phyloP scores from a whole-genome alignment of 1,139 yeast genomes.

The Pichia sp. region DNA sequence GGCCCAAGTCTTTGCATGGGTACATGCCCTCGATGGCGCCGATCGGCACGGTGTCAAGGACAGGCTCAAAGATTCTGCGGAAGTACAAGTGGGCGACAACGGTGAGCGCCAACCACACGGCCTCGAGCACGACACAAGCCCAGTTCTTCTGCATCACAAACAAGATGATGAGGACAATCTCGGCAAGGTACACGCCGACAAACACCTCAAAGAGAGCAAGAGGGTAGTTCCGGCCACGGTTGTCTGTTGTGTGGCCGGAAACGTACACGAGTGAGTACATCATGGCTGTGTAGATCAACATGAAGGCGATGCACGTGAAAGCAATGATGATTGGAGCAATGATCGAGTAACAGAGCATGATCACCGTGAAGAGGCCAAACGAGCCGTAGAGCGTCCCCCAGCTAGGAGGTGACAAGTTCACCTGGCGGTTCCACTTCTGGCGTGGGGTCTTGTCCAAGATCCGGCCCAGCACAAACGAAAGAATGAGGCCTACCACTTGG shows the following conservation, averaged over 20 bases:
- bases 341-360: conserved; percentile 71
- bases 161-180: conserved; percentile 77
- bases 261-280: conserved; percentile 78
- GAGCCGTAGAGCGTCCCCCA: conserved; percentile 93
- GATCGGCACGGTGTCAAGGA: conserved; percentile 68
- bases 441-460: conserved; percentile 78
- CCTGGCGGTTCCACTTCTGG: conserved; percentile 75
- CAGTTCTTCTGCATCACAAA: conserved; percentile 90
- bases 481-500: conserved; percentile 68
- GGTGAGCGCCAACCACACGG: conserved; percentile 59
- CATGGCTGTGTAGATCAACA: conserved; percentile 71
- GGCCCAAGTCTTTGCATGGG: conserved; percentile 62
- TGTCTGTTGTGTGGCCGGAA: conserved; percentile 58
- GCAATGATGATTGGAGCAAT: conserved; percentile 75
- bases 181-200: conserved; percentile 83
- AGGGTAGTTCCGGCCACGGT: conserved; percentile 84
- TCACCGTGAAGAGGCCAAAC: conserved; percentile 77
- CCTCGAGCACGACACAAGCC: conserved; percentile 86
- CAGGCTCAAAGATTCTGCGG: conserved; percentile 54
- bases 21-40: conserved; percentile 52
- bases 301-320: conserved; percentile 67
- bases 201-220: conserved; percentile 84
- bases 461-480: conserved; percentile 65
- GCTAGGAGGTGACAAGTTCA: conserved; percentile 54
- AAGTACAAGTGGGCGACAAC: conserved; percentile 61